A percentile compares a stretch with the other conserved stretches of the same genome.
Evolutionary conservation across 192 early-diverging fungal species (phyloP).

Genomic region (Spizellomyces sp.): DNA sequence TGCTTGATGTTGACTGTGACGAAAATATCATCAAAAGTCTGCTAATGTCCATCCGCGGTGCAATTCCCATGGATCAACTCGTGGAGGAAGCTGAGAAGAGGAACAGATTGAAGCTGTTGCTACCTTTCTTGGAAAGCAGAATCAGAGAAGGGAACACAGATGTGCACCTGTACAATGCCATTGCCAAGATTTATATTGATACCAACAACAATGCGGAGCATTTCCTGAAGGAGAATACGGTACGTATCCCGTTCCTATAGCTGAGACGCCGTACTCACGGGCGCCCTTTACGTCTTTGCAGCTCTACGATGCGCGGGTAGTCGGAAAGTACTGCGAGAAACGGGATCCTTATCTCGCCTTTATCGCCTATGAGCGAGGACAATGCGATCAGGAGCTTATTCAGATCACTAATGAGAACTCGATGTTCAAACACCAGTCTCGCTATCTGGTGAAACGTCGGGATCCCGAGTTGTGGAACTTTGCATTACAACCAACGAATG

Average conservation of each 20-base stretch:
- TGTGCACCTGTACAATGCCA: slow-evolving; percentile 90
- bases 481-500: slow-evolving; percentile 78
- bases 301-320: slow-evolving; percentile 82
- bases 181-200: slow-evolving; percentile 99
- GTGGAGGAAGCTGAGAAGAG: slow-evolving; percentile 94
- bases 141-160: slow-evolving; percentile 88
- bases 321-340: slow-evolving; percentile 99
- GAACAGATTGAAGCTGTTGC: slow-evolving; percentile 92
- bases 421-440: slow-evolving; percentile 99
- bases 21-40: slow-evolving; percentile 91
- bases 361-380: slow-evolving; percentile 91
- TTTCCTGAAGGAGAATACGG: slow-evolving; percentile 84
- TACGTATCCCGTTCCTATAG: not conserved
- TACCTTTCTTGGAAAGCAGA: slow-evolving; percentile 92
- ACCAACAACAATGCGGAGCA: slow-evolving; percentile 98
- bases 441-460: slow-evolving; percentile 90
- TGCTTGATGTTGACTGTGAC: slow-evolving; percentile 98
- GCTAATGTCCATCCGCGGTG: slow-evolving; percentile 77
- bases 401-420: slow-evolving; percentile 96
- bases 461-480: slow-evolving; percentile 83
- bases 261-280: no score
- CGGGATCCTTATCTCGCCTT: slow-evolving; percentile 95
- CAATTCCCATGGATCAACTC: slow-evolving; percentile 82
- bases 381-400: slow-evolving; percentile 92
- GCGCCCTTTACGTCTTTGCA: no score